phyloP scores from a whole-genome alignment of 192 early-diverging fungal genomes.

The Entomortierella beljakovae region DNA sequence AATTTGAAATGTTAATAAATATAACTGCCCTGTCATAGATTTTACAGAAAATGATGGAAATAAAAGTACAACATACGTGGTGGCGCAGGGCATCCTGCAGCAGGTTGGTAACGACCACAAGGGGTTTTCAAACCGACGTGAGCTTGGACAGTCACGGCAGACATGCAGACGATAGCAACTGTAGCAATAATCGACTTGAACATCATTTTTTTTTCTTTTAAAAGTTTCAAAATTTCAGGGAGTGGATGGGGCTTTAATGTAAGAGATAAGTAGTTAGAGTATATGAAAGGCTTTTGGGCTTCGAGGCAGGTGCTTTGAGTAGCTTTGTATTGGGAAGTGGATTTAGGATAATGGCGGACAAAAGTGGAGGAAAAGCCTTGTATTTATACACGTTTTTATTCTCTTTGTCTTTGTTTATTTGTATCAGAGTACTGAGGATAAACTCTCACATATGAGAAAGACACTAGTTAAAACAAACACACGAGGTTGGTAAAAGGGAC shows the following conservation, averaged over 20 bases:
- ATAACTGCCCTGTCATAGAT: neutral
- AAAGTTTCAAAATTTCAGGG: too few relatives aligned
- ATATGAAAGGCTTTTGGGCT: neutral
- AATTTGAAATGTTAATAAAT: neutral
- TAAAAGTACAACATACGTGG: conserved; percentile 10
- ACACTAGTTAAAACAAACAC: too few relatives aligned
- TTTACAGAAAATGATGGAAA: neutral
- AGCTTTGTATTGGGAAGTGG: neutral
- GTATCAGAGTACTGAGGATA: too few relatives aligned
- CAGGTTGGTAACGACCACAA: conserved; percentile 54
- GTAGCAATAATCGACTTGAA: conserved; percentile 1
- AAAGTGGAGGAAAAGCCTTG: neutral
- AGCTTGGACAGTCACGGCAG: conserved; percentile 9
- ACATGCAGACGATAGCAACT: neutral
- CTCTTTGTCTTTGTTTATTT: too few relatives aligned
- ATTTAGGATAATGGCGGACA: neutral
- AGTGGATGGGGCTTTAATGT: neutral
- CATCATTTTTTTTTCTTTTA: neutral
- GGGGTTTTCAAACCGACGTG: conserved; percentile 46
- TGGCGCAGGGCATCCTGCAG: conserved; percentile 53
- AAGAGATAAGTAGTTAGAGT: neutral
- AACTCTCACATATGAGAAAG: too few relatives aligned
- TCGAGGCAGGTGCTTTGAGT: too few relatives aligned
- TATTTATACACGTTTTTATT: neutral
- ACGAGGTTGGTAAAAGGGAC: too few relatives aligned